Evolutionary conservation across 2,329 filamentous ascomycete genomes (phyloP), one percentile per base, ranked within the genome.

Genomic region (Drechslerella dactyloides): DNA sequence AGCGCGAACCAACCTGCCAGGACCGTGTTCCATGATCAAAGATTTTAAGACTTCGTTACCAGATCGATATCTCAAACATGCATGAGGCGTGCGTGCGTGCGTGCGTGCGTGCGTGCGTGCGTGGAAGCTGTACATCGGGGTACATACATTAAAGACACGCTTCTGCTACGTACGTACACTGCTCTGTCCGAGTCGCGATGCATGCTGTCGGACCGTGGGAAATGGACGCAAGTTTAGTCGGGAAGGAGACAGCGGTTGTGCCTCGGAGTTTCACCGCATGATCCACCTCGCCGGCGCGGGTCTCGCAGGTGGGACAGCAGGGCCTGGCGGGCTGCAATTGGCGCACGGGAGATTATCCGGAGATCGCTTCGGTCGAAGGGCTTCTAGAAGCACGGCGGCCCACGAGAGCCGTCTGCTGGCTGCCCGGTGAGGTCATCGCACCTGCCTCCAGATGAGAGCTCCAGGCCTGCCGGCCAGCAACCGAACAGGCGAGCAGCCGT

Each of bases 381-480:
- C 64, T 69, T 69, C 64, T 69, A 69, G 64, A 69, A 69, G 51
- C 56, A 50, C 56, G 30, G 50, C 56, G 30, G 50, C 48, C 35
- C 42, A 42, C 51, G 42, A 61, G 42, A 33, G 56, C 55, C 21
- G 17, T 15, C 23, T 40, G 54, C 27, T 3, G 27, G 27, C 27
- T 68, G 63, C 50, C 46, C n/a, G 64, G 51, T 69, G 64, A 69
- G 64, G 64, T 69, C 64, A 69, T 61, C 33, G 7, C 30, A 27
- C 37, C n/a, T 42, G 13, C 37, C 37, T 42, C 15, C 37, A 42
- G 13, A 42, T 15, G 13, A 42, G 37, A 42, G 37, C 37, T 42
- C 37, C 37, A 42, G 11, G n/a, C 37, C 37, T 3, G 37, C 37
- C 37, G 27, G 27, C 3, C 27, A 33, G 27, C 27, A 33, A 33